phyloP scores from a whole-genome alignment of 1,284 basidiomycete species.

The Ustilago curta region DNA sequence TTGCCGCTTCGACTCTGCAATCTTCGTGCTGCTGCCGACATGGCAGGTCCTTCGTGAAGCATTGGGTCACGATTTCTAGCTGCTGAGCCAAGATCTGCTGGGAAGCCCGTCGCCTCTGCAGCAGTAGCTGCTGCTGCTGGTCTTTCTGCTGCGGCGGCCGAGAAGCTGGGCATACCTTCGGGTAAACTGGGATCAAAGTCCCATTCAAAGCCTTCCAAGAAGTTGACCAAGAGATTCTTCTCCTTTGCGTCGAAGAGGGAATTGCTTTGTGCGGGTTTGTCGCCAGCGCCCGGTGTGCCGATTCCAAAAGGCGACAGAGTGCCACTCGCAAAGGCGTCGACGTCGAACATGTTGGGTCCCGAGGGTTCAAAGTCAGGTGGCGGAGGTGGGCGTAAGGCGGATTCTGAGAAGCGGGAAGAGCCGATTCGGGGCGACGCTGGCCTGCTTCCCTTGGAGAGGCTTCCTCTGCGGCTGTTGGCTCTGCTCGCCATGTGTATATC shows the following conservation, averaged over 20 bases:
- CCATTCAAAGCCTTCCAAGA: conserved; percentile 63
- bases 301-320: conserved; percentile 43
- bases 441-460: conserved; percentile 50
- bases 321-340: conserved; percentile 32
- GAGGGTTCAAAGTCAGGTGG: conserved; percentile 54
- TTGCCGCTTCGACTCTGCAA: conserved; percentile 35
- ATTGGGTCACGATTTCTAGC: conserved; percentile 29
- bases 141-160: conserved; percentile 53
- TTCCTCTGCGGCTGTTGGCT: conserved; percentile 44
- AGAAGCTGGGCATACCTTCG: conserved; percentile 62
- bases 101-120: conserved; percentile 42
- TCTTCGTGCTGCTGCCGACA: conserved; percentile 35
- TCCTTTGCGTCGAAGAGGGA: conserved; percentile 60
- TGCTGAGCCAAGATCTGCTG: conserved; percentile 28
- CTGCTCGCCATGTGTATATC: conserved; percentile 51
- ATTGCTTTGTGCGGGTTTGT: conserved; percentile 22
- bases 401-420: conserved; percentile 46
- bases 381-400: conserved; percentile 44
- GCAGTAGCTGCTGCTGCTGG: no score
- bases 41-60: conserved; percentile 31
- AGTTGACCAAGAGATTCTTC: conserved; percentile 54
- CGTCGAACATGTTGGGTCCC: conserved; percentile 43
- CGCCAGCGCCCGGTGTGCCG: conserved; percentile 26
- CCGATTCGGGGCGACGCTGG: conserved; percentile 43
- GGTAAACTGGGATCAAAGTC: conserved; percentile 63